phyloP scores from a whole-genome alignment of 208 protist species.

The Crithidia bombi region DNA sequence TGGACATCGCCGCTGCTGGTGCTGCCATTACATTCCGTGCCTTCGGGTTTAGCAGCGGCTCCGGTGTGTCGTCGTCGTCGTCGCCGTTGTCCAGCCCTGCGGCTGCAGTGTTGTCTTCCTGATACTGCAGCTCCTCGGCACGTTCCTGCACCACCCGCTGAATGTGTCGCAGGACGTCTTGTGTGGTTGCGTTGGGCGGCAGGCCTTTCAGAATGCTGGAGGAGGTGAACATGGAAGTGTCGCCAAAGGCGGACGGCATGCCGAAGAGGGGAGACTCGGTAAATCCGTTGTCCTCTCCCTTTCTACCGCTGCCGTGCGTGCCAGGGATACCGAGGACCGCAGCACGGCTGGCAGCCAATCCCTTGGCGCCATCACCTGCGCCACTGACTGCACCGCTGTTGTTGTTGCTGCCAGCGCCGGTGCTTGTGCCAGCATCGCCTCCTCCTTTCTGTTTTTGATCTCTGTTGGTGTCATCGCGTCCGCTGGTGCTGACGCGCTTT shows the following conservation, averaged over 20 bases:
- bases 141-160: constrained; percentile 44
- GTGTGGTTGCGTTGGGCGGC: constrained; percentile 52
- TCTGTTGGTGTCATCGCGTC: constrained; percentile 23
- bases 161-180: constrained; percentile 68
- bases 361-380: background rate
- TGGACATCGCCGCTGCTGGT: too few species aligned
- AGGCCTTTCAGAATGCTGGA: constrained; percentile 49
- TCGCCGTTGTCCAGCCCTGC: background rate
- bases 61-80: background rate
- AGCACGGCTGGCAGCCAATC: background rate
- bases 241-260: constrained; percentile 38
- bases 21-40: background rate
- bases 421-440: background rate
- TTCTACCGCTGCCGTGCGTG: background rate
- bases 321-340: background rate
- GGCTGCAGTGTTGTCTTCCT: constrained; percentile 18
- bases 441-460: constrained; percentile 8
- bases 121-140: constrained; percentile 19
- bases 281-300: constrained; percentile 11
- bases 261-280: constrained; percentile 26
- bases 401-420: background rate
- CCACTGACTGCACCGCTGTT: background rate
- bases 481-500: constrained; percentile 48
- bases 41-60: background rate
- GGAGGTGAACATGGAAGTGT: constrained; percentile 34